phyloP scores from a whole-genome alignment of 306 rosid genomes.

The Vigna nakashimae region DNA sequence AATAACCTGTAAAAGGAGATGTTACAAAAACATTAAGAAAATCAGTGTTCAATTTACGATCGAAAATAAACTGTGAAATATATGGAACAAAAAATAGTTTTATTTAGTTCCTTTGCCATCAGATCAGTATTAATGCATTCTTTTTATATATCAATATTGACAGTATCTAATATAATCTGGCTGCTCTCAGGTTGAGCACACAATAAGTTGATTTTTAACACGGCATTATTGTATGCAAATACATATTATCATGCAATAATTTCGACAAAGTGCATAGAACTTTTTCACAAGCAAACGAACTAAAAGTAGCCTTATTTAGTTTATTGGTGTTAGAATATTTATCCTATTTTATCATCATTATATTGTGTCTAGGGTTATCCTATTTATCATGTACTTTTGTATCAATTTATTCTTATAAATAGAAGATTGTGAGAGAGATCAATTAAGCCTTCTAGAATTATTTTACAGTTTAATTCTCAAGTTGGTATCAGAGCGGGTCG shows the following conservation, averaged over 20 bases:
- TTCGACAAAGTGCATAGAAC: slow-evolving; percentile 8
- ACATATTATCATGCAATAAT: slow-evolving; percentile 14
- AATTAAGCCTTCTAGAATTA: too few relatives aligned
- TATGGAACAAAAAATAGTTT: slow-evolving; percentile 7
- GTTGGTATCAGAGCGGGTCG: too few relatives aligned
- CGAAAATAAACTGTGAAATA: not conserved
- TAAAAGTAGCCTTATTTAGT: not conserved
- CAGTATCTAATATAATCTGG: not conserved
- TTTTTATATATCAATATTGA: not conserved
- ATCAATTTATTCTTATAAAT: too few relatives aligned
- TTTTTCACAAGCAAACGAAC: not conserved
- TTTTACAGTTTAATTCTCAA: too few relatives aligned
- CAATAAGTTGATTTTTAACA: slow-evolving; percentile 5
- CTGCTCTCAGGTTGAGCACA: slow-evolving; percentile 26
- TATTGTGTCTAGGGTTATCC: too few relatives aligned
- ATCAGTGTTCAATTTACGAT: slow-evolving; percentile 14
- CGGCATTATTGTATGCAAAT: not conserved
- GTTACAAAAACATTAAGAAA: slow-evolving; percentile 15
- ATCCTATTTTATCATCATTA: too few relatives aligned
- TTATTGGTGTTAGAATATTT: not conserved
- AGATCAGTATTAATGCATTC: slow-evolving; percentile 16
- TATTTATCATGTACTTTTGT: too few relatives aligned
- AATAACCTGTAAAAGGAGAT: slow-evolving; percentile 68
- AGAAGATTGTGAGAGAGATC: too few relatives aligned
- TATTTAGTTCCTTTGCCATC: slow-evolving; percentile 3